Evolutionary conservation across 371 early-diverging fungal genomes (phyloP).

Genomic region (Rhizomucor pusillus): DNA sequence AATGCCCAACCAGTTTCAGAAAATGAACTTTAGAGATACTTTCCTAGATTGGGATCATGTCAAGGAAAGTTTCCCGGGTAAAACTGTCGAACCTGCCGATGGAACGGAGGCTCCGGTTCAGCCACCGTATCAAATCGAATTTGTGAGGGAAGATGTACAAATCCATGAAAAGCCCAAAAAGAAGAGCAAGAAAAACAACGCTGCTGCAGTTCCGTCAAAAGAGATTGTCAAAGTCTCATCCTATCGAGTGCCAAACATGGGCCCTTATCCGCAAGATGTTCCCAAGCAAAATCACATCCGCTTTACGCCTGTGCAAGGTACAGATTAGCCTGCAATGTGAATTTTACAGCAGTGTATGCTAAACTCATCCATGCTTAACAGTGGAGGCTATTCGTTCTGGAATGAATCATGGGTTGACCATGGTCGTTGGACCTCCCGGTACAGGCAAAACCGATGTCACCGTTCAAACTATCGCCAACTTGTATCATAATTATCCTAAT

Average conservation of each 20-base stretch:
- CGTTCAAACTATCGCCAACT: slow-evolving; percentile 91
- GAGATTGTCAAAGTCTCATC: slow-evolving; percentile 54
- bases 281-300: slow-evolving; percentile 68
- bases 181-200: slow-evolving; percentile 35
- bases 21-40: slow-evolving; percentile 82
- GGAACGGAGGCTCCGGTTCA: neutral
- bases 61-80: slow-evolving; percentile 61
- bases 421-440: slow-evolving; percentile 96
- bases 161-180: slow-evolving; percentile 33
- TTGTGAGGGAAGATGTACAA: slow-evolving; percentile 25
- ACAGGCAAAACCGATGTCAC: slow-evolving; percentile 97
- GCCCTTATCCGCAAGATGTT: slow-evolving; percentile 72
- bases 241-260: slow-evolving; percentile 62
- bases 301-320: slow-evolving; percentile 85
- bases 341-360: neutral
- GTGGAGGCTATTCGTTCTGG: slow-evolving; percentile 87
- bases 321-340: slow-evolving; percentile 3
- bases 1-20: slow-evolving; percentile 47
- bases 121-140: slow-evolving; percentile 70
- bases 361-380: slow-evolving; percentile 4
- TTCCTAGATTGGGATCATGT: slow-evolving; percentile 84
- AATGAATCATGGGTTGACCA: slow-evolving; percentile 78
- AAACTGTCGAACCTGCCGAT: slow-evolving; percentile 12
- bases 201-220: slow-evolving; percentile 25
- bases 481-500: slow-evolving; percentile 86